Conservation (phyloP, 129 eudicot species). For the Oenanthe sinensis region DNA sequence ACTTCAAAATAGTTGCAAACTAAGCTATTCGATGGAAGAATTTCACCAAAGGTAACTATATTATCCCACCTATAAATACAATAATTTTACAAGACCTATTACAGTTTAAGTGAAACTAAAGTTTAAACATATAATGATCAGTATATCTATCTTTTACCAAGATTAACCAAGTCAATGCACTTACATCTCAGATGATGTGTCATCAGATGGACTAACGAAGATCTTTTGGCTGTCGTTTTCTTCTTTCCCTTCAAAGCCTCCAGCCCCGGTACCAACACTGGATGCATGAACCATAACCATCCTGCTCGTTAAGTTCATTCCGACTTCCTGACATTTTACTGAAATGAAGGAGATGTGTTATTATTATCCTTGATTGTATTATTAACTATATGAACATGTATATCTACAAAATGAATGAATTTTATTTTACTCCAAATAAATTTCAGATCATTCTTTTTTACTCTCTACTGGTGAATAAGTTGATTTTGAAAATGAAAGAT, state of each 20-base stretch:
- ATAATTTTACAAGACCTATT: not conserved
- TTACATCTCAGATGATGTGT: constrained; percentile 50
- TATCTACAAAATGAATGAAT: no score
- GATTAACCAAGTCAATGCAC: constrained; percentile 15
- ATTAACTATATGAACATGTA: no score
- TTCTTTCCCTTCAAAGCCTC: constrained; percentile 62
- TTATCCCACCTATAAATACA: not conserved
- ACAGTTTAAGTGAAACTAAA: not conserved
- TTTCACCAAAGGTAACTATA: not conserved
- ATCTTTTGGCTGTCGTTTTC: constrained; percentile 39
- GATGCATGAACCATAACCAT: constrained; percentile 49
- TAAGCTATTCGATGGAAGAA: not conserved
- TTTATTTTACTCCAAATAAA: not conserved
- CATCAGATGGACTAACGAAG: constrained; percentile 30
- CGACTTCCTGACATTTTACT: constrained; percentile 37
- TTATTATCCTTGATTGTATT: not conserved
- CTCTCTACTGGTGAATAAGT: not conserved
- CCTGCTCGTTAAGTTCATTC: constrained; percentile 21
- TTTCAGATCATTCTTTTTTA: not conserved
- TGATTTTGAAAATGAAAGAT: not conserved
- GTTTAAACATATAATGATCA: not conserved
- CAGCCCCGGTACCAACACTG: constrained; percentile 66
- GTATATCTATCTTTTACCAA: not conserved
- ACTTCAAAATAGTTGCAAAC: not conserved
- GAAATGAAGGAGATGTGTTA: constrained; percentile 15